Conservation (phyloP, 2,329 filamentous ascomycete genomes). For the Botryotinia convoluta region DNA sequence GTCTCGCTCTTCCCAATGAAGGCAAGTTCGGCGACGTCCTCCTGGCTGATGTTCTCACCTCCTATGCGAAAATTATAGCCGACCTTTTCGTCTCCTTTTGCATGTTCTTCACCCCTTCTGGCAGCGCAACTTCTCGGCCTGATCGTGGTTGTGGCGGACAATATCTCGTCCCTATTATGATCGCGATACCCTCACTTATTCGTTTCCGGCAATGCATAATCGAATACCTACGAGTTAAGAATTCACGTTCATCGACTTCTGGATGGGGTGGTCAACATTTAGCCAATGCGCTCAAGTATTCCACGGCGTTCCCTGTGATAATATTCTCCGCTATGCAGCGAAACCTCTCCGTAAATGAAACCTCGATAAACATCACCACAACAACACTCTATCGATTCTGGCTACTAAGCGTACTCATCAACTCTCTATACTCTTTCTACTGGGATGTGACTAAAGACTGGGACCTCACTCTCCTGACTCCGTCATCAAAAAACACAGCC, state of each 20-base stretch:
- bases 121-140: conserved; percentile 74
- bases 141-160: conserved; percentile 78
- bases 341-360: conserved; percentile 46
- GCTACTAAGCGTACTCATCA: conserved; percentile 71
- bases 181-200: conserved; percentile 79
- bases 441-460: conserved; percentile 98
- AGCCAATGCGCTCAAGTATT: conserved; percentile 92
- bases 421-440: conserved; percentile 95
- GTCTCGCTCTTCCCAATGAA: conserved; percentile 79
- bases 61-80: conserved; percentile 87
- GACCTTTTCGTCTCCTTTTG: conserved; percentile 86
- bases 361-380: conserved; percentile 41
- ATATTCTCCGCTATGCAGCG: conserved; percentile 74
- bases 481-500: conserved; percentile 11
- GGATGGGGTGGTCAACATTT: conserved; percentile 85
- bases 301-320: conserved; percentile 90
- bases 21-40: conserved; percentile 95
- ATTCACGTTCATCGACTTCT: conserved; percentile 41
- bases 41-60: conserved; percentile 90
- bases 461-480: conserved; percentile 81
- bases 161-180: conserved; percentile 78
- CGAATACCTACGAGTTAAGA: conserved; percentile 73
- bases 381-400: conserved; percentile 56
- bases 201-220: conserved; percentile 89
- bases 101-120: conserved; percentile 77